A percentile compares a stretch with the other conserved stretches of the same genome.
Conservation (phyloP, 2,329 filamentous ascomycete genomes). For the Pseudohalonectria lignicola region DNA sequence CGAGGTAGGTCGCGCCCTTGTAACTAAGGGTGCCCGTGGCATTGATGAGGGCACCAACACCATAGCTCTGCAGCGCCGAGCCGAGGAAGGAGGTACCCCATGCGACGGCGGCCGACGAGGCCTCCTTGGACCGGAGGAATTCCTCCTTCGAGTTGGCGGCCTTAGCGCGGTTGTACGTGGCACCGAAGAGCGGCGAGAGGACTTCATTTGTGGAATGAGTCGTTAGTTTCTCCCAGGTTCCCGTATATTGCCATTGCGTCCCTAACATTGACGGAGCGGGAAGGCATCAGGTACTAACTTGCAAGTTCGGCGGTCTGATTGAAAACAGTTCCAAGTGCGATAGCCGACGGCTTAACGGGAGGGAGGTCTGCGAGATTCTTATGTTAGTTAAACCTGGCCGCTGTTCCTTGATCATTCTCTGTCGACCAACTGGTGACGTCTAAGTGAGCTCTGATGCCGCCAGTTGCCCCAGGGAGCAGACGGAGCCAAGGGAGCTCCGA, state of each 20-base stretch:
- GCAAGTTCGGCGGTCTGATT: conserved; percentile 86
- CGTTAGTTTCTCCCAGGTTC: neutral
- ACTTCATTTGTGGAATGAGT: conserved; percentile 28
- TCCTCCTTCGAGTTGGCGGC: conserved; percentile 87
- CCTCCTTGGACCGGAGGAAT: conserved; percentile 89
- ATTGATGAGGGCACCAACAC: conserved; percentile 83
- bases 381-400: conserved; percentile 2
- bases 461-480: neutral
- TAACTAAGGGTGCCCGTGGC: conserved; percentile 91
- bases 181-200: conserved; percentile 80
- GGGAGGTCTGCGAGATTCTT: conserved; percentile 36
- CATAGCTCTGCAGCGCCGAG: conserved; percentile 80
- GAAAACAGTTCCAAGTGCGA: conserved; percentile 91
- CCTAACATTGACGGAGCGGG: too few species aligned
- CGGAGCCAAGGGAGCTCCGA: too few species aligned
- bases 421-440: neutral
- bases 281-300: conserved; percentile 16
- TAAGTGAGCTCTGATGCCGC: neutral
- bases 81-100: conserved; percentile 87
- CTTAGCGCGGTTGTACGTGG: conserved; percentile 90
- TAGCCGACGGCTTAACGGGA: conserved; percentile 92
- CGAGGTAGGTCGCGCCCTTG: conserved; percentile 94
- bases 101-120: conserved; percentile 72
- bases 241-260: neutral
- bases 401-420: neutral